Conservation (phyloP, 495 filamentous ascomycete genomes). For the Neurospora tetraspora region DNA sequence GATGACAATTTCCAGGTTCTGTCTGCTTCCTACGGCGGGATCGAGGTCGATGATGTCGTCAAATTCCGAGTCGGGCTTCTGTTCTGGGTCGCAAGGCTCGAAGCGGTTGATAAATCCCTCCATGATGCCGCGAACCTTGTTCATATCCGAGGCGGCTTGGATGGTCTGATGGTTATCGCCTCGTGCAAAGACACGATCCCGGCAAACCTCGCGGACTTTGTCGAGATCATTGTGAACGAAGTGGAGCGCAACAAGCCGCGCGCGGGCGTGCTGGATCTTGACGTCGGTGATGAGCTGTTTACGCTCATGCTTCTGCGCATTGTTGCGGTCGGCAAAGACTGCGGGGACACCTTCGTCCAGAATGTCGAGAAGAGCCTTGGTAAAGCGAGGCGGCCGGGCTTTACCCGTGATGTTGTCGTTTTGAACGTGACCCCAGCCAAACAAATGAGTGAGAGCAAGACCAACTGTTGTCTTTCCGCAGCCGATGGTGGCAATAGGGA, state of each 20-base stretch:
- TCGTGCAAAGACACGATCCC: conserved; percentile 66
- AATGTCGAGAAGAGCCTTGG: conserved; percentile 48
- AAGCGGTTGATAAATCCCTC: conserved; percentile 85
- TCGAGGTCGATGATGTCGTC: conserved; percentile 80
- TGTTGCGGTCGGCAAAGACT: conserved; percentile 90
- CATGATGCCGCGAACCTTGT: conserved; percentile 83
- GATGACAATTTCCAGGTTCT: conserved; percentile 78
- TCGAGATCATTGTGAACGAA: conserved; percentile 72
- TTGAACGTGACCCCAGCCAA: conserved; percentile 89
- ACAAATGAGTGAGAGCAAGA: conserved; percentile 70
- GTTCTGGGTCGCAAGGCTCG: conserved; percentile 55
- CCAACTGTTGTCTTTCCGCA: conserved; percentile 96
- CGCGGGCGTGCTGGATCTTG: conserved; percentile 43
- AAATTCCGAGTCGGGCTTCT: conserved; percentile 63
- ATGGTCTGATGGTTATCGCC: conserved; percentile 99
- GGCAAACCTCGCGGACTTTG: conserved; percentile 62
- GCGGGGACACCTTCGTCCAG: conserved; percentile 49
- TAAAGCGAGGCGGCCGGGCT: conserved; percentile 63
- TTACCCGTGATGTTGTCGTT: conserved; percentile 91
- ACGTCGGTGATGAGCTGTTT: conserved; percentile 79
- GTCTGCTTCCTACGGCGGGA: conserved; percentile 60
- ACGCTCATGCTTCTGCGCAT: conserved; percentile 78
- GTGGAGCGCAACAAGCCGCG: conserved; percentile 79
- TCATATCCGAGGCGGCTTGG: conserved; percentile 56
- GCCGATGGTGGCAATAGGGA: conserved; percentile 83